Base-by-base conservation (phyloP, 176 grass and related monocot species). In the Oryza punctata region DNA sequence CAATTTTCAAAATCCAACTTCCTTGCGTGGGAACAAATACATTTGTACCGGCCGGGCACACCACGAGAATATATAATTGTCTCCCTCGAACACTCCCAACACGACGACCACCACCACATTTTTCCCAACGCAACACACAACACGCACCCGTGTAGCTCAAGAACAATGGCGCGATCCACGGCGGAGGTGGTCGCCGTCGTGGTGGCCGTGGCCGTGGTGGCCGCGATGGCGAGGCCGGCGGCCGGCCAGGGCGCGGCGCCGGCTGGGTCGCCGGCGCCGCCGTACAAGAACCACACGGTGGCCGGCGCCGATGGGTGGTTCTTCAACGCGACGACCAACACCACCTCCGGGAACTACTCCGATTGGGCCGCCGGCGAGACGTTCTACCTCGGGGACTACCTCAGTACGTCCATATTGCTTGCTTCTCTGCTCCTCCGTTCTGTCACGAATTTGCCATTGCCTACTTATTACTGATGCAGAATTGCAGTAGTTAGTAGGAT, bases 321-420 rank as follows among this genome's bases (percentile, higher is more conserved):
- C 88, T 98, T 93, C 82, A 76, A 93, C 78, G 32, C 68, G 43
- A 60, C 76, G 9, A 81, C 78, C 72, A 89, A 94, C 85, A 25
- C 82, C 61, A 63, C 90, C 24, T 89, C 90, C 5, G 72, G 81
- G 11, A 91, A 94, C 82, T 97, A 94, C 88, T 93, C 92, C 35
- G 46, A 50, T 8, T 97, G 95, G 95, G 92, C 90, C 35, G 67
- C 82, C 86, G 65, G 65, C 76, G 84, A 93, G 69, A 79, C 76
- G 2, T 97, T 97, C 90, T 91, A 70, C 87, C 89, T 94, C 44
- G 89, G 94, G 63, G 90, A 97, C 71, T 97, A 65, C 87, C 90
- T 97, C 75, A 90, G 95, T 97, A 92, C 0, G 80, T 50, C 41
- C 26, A 38, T 1, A 38, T 1, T 9, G 3, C 40, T 12, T 26